Conservation (phyloP, 306 rosid genomes). For the Cucurbita maxima region DNA sequence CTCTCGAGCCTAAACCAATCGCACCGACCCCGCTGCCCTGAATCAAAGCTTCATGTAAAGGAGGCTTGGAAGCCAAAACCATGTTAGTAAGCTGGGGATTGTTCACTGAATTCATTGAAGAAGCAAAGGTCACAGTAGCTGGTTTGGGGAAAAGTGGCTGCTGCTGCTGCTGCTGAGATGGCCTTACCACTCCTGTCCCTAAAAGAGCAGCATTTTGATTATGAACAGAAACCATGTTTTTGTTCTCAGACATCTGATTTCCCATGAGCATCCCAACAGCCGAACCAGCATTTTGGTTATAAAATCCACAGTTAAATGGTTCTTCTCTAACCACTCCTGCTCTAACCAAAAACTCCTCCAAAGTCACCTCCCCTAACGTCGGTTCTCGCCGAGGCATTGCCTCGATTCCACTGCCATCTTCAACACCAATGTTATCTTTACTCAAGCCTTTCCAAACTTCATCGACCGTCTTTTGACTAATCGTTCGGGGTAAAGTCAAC, state of each 20-base stretch:
- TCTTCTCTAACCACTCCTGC: constrained; percentile 97
- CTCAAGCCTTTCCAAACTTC: constrained; percentile 77
- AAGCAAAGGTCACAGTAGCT: constrained; percentile 38
- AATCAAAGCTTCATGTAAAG: constrained; percentile 28
- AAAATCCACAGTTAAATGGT: constrained; percentile 27
- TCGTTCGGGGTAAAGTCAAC: constrained; percentile 68
- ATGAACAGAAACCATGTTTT: constrained; percentile 29
- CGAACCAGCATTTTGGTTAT: constrained; percentile 19
- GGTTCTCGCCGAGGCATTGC: constrained; percentile 56
- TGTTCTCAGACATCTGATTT: constrained; percentile 26
- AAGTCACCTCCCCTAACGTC: constrained; percentile 80
- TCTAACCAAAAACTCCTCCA: constrained; percentile 76
- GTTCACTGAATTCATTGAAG: constrained; percentile 34
- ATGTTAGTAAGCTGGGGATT: constrained; percentile 41
- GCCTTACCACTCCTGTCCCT: constrained; percentile 25
- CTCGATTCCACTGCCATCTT: constrained; percentile 7
- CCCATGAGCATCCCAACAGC: constrained; percentile 32
- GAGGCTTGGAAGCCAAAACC: constrained; percentile 33
- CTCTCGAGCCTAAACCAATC: constrained; percentile 31
- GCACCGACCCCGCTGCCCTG: constrained; percentile 29
- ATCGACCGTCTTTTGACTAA: constrained; percentile 89
- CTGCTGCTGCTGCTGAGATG: constrained; percentile 31
- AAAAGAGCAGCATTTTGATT: constrained; percentile 22
- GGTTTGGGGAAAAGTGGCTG: constrained; percentile 70
- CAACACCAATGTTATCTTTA: constrained; percentile 30